A percentile compares a stretch with the other conserved stretches of the same genome.
Evolutionary conservation across 805 yeast species (phyloP).

Genomic region (Teunomyces stri): DNA sequence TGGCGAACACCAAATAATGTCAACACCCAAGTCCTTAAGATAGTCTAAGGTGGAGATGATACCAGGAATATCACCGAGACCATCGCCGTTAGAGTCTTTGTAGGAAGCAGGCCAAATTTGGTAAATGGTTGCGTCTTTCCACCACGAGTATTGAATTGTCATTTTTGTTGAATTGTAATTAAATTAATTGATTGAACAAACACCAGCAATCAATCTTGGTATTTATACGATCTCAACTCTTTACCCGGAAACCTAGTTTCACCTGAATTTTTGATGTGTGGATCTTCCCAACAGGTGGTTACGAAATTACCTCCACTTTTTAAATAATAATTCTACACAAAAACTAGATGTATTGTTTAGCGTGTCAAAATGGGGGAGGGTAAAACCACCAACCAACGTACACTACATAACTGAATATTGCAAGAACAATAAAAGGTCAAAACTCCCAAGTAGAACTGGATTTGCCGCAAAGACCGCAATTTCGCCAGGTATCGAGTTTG

Average conservation of each 20-base stretch:
- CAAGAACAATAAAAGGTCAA: no score
- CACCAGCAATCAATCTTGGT: background rate
- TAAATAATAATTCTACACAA: background rate
- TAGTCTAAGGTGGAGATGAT: conserved; percentile 51
- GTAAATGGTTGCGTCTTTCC: conserved; percentile 56
- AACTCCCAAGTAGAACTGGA: background rate
- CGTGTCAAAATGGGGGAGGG: no score
- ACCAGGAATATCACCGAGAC: conserved; percentile 57
- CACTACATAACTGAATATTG: no score
- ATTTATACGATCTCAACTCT: background rate
- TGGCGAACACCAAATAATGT: conserved; percentile 57
- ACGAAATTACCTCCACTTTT: background rate
- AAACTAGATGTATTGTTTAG: no score
- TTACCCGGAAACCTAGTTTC: no score
- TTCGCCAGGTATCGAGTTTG: background rate
- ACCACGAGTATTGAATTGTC: conserved; percentile 37
- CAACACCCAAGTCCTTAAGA: conserved; percentile 47
- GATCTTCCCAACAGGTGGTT: background rate
- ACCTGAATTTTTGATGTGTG: background rate
- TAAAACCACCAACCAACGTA: no score
- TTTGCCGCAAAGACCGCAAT: background rate
- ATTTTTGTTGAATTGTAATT: conserved; percentile 7
- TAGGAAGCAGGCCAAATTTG: conserved; percentile 63
- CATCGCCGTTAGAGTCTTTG: conserved; percentile 59
- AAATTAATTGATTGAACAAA: background rate